A percentile compares a stretch with the other conserved stretches of the same genome.
Conservation (phyloP, 352 stramenopile species). For the Globisporangium irregulare region DNA sequence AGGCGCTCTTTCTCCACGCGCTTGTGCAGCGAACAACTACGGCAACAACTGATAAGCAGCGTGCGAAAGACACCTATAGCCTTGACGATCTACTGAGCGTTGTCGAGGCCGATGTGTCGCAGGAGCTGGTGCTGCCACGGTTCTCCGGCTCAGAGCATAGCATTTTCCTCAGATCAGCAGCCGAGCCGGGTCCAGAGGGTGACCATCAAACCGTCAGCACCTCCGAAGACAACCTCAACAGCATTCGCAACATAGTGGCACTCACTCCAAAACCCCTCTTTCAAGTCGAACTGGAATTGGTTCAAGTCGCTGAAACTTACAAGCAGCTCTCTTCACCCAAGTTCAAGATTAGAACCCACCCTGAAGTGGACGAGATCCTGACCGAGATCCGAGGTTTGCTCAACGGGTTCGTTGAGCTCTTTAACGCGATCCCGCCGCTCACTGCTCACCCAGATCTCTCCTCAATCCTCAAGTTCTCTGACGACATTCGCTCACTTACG, state of each 20-base stretch:
- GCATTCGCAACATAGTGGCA: neutral
- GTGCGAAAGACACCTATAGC: constrained; percentile 20
- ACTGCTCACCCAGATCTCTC: constrained; percentile 35
- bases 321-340: neutral
- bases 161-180: constrained; percentile 6
- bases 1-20: constrained; percentile 29
- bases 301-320: neutral
- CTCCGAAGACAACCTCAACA: neutral
- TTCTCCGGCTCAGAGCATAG: constrained; percentile 13
- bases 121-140: constrained; percentile 22
- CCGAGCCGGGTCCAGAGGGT: too few relatives aligned
- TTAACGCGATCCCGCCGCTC: constrained; percentile 37
- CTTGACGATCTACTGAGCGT: constrained; percentile 30
- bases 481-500: constrained; percentile 35
- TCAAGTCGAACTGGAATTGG: constrained; percentile 17
- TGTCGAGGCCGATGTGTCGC: constrained; percentile 17
- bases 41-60: neutral
- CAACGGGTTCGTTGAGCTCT: constrained; percentile 34
- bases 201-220: neutral
- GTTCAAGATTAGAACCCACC: constrained; percentile 33
- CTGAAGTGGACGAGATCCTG: constrained; percentile 29
- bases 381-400: constrained; percentile 28
- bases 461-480: constrained; percentile 44
- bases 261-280: constrained; percentile 20
- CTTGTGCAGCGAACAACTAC: constrained; percentile 15